Evolutionary conservation across 345 rosid species (phyloP).

Genomic region (Psidium guajava): DNA sequence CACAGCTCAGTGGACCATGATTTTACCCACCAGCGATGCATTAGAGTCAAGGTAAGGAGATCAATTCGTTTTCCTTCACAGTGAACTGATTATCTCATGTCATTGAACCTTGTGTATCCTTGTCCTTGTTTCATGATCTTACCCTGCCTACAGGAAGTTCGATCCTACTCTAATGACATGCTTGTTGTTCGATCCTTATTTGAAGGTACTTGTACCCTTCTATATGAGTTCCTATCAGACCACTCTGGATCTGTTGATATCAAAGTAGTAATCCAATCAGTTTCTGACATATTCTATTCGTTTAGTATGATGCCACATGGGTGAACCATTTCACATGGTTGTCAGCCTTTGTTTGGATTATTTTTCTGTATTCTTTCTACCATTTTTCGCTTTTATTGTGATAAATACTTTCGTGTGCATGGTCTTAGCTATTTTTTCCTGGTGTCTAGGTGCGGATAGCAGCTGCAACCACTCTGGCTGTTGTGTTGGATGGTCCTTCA

Average conservation of each 20-base stretch:
- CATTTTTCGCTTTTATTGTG: not conserved
- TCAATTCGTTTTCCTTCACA: conserved; percentile 3
- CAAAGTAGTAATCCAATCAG: not conserved
- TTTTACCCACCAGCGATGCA: conserved; percentile 77
- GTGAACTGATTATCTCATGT: not conserved
- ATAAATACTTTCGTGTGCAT: not conserved
- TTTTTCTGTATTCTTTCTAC: not conserved
- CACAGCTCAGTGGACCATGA: conserved; percentile 75
- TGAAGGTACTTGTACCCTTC: conserved; percentile 44
- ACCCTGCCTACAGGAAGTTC: conserved; percentile 44
- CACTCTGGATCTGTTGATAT: not conserved
- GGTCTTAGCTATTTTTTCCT: conserved; percentile 7
- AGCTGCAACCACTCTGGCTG: conserved; percentile 65
- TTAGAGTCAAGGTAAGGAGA: conserved; percentile 53
- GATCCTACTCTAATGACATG: conserved; percentile 82
- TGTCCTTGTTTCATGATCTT: conserved; percentile 5
- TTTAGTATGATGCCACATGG: not conserved
- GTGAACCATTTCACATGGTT: not conserved
- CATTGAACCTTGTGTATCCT: not conserved
- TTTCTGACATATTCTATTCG: not conserved
- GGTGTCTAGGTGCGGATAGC: conserved; percentile 63
- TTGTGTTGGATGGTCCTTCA: conserved; percentile 81
- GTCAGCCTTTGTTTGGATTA: not conserved
- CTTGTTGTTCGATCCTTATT: conserved; percentile 74
- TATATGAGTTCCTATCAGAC: not conserved